phyloP scores from a whole-genome alignment of 495 filamentous ascomycete genomes.

The Staphylotrichum tortipilum region DNA sequence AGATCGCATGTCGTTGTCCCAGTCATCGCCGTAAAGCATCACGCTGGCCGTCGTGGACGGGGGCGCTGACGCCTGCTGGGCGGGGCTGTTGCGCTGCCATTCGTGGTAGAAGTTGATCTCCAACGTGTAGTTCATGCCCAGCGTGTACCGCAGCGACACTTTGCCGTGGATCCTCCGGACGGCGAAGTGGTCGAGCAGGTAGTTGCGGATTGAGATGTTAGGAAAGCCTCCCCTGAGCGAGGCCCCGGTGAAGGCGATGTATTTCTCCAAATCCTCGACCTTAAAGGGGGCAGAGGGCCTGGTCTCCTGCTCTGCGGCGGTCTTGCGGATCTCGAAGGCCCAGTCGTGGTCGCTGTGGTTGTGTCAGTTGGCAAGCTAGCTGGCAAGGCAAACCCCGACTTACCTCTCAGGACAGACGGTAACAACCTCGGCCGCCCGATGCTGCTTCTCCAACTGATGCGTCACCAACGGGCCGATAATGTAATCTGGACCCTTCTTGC shows the following conservation, averaged over 20 bases:
- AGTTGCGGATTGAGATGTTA: not conserved
- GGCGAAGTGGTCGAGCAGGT: not conserved
- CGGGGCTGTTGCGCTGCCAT: not conserved
- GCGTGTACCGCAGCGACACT: conserved; percentile 3
- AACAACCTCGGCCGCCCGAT: conserved; percentile 20
- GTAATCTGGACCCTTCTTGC: not conserved
- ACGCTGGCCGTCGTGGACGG: conserved; percentile 2
- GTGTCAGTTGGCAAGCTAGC: not conserved
- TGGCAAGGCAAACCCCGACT: not conserved
- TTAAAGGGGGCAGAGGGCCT: not conserved
- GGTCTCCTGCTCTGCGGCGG: not conserved
- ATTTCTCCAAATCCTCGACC: not conserved
- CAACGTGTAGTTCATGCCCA: conserved; percentile 10
- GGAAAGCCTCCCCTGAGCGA: not conserved
- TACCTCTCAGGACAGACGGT: conserved; percentile 36
- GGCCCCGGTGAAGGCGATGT: not conserved
- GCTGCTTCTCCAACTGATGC: conserved; percentile 7
- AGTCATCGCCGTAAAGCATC: conserved; percentile 8
- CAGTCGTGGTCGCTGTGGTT: conserved; percentile 16
- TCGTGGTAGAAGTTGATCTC: conserved; percentile 12
- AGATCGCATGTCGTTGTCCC: conserved; percentile 12
- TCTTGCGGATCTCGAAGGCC: conserved; percentile 9
- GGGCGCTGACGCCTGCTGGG: not conserved
- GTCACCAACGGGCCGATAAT: conserved; percentile 6
- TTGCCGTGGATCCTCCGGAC: conserved; percentile 11